Evolutionary conservation across 257 asterid species (phyloP).

Genomic region (Nicotiana sylvestris): DNA sequence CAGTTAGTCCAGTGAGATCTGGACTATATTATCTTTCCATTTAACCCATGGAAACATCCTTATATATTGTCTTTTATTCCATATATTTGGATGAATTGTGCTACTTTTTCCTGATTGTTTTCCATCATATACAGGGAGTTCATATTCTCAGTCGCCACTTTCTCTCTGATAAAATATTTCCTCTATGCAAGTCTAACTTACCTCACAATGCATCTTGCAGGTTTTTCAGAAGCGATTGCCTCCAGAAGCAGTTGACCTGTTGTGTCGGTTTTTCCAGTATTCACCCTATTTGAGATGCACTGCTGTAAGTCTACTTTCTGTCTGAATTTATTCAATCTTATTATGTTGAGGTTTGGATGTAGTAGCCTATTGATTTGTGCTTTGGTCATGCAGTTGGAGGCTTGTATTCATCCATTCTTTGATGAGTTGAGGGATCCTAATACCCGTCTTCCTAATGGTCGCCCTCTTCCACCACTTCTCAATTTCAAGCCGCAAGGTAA

Average conservation of each 20-base stretch:
- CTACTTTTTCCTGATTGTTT: background rate
- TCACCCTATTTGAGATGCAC: constrained; percentile 97
- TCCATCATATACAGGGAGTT: background rate
- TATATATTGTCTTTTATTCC: background rate
- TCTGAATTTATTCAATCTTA: constrained; percentile 20
- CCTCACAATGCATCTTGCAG: constrained; percentile 37
- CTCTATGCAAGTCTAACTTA: constrained; percentile 5
- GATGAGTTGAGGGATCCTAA: constrained; percentile 88
- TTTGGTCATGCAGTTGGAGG: constrained; percentile 68
- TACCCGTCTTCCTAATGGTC: constrained; percentile 89
- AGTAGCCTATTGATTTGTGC: constrained; percentile 8
- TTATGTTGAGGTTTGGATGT: background rate
- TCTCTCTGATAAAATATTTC: background rate
- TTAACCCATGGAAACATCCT: background rate
- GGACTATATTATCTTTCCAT: background rate
- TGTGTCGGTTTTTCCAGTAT: constrained; percentile 91
- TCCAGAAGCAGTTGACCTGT: constrained; percentile 94
- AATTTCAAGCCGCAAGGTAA: constrained; percentile 89
- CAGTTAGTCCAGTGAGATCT: background rate
- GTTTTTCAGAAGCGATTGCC: constrained; percentile 97
- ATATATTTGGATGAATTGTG: background rate
- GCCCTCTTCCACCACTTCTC: constrained; percentile 97
- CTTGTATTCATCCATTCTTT: constrained; percentile 94
- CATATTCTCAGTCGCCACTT: background rate
- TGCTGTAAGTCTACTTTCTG: constrained; percentile 61